Evolutionary conservation across 805 yeast species (phyloP), one percentile per base, ranked within the genome.

Genomic region (Saturnispora zaruensis): DNA sequence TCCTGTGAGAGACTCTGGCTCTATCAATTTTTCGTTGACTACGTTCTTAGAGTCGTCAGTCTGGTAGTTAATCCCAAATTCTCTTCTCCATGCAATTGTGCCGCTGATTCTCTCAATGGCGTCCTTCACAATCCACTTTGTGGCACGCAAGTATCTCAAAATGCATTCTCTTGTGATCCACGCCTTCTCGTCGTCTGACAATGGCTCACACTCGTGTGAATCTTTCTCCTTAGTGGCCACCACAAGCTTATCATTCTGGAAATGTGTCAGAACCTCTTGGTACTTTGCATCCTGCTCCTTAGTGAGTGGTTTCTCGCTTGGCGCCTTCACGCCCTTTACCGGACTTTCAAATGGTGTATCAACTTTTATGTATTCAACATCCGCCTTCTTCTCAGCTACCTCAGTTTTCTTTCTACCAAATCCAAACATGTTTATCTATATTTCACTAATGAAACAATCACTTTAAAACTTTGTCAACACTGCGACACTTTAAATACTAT

Each of bases 151-250:
- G 64, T 93, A 93, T 63, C 99, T 78, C 59, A 88, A 67, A 51
- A 93, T 73, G 64, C 99, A 93, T 65, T 93, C 99, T 59, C 84
- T 77, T 2, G 97, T 86, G 50, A 93, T 72, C 99, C 99, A 93
- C 0, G 96, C 83, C 65, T 81, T 84, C 66, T 93, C 99, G 42
- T 70, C 69, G 20, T 62, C 66, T 50, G 62, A 63, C 42, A 74
- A 61, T 1, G 73, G 67, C 40, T 62, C 62, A 46, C 66, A 64
- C n/a, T 65, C 65, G 1, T 65, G 63, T 21, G 66, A 66, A 30
- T 50, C 46, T 21, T 74, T 73, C 59, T 81, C 87, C 21, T 67
- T 66, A 11, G 67, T 61, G 2, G 85, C 79, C 11, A 83, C 62
- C 23, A 58, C 62, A 45, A 84, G 63, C 4, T 68, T 77, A 6